These are phyloP conservation scores for Ogataea minuta DNA, from an alignment of 805 yeast genomes.

Conservation along the genomic window DNA sequence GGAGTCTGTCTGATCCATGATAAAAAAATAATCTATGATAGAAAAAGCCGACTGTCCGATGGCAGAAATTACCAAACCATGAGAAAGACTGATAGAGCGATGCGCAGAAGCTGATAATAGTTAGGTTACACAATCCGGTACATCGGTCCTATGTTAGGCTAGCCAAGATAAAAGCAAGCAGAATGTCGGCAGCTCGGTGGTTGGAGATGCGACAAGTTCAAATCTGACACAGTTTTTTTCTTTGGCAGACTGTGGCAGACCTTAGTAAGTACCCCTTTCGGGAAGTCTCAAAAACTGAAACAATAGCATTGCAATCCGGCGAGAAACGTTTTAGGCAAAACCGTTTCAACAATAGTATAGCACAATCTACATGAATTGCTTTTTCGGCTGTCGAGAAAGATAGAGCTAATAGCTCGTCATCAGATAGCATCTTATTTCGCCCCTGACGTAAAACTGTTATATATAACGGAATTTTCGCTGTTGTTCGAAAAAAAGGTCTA, in stretches of 20 bases:
- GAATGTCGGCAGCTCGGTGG: no score
- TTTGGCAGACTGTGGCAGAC: not conserved
- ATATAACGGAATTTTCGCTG: conserved; percentile 1
- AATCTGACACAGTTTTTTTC: not conserved
- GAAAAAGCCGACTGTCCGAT: not conserved
- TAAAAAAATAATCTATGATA: not conserved
- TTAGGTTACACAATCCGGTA: no score
- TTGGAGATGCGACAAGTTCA: not conserved
- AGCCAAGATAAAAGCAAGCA: no score
- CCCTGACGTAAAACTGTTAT: conserved; percentile 14
- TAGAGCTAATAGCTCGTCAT: not conserved
- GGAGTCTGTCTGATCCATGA: conserved; percentile 8
- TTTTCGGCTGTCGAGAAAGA: not conserved
- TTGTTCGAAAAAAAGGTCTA: not conserved
- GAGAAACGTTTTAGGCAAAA: conserved; percentile 2
- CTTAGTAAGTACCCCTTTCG: no score
- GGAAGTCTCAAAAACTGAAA: not conserved
- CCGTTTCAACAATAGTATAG: conserved; percentile 8
- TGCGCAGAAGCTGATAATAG: no score
- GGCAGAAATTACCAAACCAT: not conserved
- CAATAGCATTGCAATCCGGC: not conserved
- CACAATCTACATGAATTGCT: not conserved
- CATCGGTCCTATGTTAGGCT: no score
- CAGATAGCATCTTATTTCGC: conserved; percentile 5
- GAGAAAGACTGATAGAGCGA: not conserved